These are phyloP conservation scores for Microbotryum violaceum DNA, from an alignment of 1,284 basidiomycete genomes.

Conservation along the genomic window DNA sequence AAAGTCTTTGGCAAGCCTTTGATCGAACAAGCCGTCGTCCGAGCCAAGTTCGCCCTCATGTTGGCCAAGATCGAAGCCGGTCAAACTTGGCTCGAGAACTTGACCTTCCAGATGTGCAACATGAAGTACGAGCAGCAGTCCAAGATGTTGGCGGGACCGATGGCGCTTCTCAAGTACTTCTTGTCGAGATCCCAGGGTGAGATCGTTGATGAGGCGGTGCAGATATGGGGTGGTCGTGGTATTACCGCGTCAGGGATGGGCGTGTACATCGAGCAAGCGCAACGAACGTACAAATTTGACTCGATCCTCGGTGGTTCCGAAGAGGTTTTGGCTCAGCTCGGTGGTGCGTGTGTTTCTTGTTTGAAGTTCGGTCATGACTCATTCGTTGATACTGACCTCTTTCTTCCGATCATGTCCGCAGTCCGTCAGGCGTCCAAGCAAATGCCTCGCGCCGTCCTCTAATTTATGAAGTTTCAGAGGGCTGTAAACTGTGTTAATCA, in stretches of 20 bases:
- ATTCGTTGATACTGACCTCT: conserved; percentile 23
- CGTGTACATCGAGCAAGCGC: conserved; percentile 8
- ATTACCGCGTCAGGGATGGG: conserved; percentile 48
- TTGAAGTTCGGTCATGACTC: neutral
- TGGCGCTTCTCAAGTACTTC: conserved; percentile 31
- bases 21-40: conserved; percentile 42
- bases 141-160: conserved; percentile 34
- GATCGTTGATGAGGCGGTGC: conserved; percentile 29
- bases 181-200: conserved; percentile 27
- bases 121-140: conserved; percentile 35
- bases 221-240: conserved; percentile 47
- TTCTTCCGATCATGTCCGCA: conserved; percentile 37
- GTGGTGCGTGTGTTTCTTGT: neutral
- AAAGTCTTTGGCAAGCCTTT: conserved; percentile 35
- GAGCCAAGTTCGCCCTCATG: conserved; percentile 28
- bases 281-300: conserved; percentile 28
- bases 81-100: conserved; percentile 26
- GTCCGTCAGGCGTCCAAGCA: conserved; percentile 36
- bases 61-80: conserved; percentile 36
- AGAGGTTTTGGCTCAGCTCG: conserved; percentile 7
- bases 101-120: conserved; percentile 33
- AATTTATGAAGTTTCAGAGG: neutral
- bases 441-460: conserved; percentile 22
- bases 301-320: conserved; percentile 23
- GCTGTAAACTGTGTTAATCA: neutral